Percentiles rank a stretch among this genome's conserved stretches.
Evolutionary conservation across 257 asterid genomes (phyloP).

Genomic region (Solanum medicagineum): DNA sequence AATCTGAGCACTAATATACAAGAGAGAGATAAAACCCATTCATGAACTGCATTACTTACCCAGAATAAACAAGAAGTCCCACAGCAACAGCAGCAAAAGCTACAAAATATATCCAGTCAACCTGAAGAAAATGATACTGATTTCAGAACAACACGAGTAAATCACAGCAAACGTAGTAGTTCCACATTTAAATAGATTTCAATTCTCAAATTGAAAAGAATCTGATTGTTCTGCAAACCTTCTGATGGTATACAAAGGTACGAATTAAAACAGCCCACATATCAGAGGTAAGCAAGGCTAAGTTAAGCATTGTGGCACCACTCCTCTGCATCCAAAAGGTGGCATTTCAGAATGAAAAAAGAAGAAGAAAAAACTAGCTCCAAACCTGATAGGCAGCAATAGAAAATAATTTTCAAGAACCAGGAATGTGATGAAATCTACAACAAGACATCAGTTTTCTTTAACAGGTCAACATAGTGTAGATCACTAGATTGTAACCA

Average conservation of each 20-base stretch:
- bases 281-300: constrained; percentile 85
- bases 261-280: constrained; percentile 98
- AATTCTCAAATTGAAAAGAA: not conserved
- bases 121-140: constrained; percentile 33
- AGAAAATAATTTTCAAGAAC: not conserved
- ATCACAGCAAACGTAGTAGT: not conserved
- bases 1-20: not conserved
- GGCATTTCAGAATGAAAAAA: not conserved
- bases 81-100: constrained; percentile 73
- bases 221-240: constrained; percentile 30
- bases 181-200: not conserved
- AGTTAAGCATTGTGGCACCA: constrained; percentile 82
- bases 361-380: not conserved
- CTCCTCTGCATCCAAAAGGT: constrained; percentile 43
- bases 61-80: constrained; percentile 70
- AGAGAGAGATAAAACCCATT: not conserved
- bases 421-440: not conserved
- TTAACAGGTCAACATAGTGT: not conserved
- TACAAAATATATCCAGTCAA: constrained; percentile 86
- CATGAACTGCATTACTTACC: constrained; percentile 25
- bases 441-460: not conserved
- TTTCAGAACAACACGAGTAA: not conserved
- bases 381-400: not conserved
- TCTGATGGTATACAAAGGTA: constrained; percentile 76
- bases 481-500: not conserved